Evolutionary conservation across 2,329 filamentous ascomycete genomes (phyloP).

Genomic region (Phialophora tarda): DNA sequence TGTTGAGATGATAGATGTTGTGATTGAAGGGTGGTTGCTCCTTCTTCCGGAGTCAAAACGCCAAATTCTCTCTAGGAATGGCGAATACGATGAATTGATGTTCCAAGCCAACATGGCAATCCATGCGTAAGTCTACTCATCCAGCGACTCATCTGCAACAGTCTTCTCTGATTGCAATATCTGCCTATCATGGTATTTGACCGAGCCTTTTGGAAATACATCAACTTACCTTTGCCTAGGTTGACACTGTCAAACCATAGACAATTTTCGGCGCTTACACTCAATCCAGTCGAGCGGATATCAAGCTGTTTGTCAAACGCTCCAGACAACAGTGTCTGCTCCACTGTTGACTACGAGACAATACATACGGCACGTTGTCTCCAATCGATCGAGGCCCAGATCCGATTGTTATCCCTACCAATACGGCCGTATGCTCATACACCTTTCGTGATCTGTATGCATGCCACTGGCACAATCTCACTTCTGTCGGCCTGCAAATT

Average conservation of each 20-base stretch:
- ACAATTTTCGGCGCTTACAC: conserved; percentile 49
- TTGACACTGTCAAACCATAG: conserved; percentile 48
- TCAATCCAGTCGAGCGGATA: conserved; percentile 48
- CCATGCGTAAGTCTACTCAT: conserved; percentile 42
- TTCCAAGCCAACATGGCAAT: conserved; percentile 88
- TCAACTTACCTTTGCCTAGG: conserved; percentile 36
- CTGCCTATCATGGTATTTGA: not conserved
- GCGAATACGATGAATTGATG: conserved; percentile 64
- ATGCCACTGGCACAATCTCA: conserved; percentile 47
- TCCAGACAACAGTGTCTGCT: conserved; percentile 5
- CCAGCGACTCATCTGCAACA: not conserved
- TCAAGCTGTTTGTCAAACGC: conserved; percentile 46
- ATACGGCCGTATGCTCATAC: conserved; percentile 46
- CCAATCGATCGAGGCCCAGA: conserved; percentile 48
- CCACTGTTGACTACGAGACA: conserved; percentile 41
- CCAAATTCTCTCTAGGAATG: conserved; percentile 41
- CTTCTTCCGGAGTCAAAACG: conserved; percentile 46
- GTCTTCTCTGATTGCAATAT: not conserved
- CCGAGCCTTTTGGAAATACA: not conserved
- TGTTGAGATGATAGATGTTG: conserved; percentile 46
- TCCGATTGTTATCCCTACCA: conserved; percentile 49
- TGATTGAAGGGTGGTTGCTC: conserved; percentile 49
- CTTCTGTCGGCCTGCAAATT: conserved; percentile 47
- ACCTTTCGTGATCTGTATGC: conserved; percentile 52
- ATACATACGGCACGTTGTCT: conserved; percentile 51